Evolutionary conservation across 1,284 basidiomycete genomes (phyloP), one percentile per base, ranked within the genome.

Genomic region (Boletus sp.): DNA sequence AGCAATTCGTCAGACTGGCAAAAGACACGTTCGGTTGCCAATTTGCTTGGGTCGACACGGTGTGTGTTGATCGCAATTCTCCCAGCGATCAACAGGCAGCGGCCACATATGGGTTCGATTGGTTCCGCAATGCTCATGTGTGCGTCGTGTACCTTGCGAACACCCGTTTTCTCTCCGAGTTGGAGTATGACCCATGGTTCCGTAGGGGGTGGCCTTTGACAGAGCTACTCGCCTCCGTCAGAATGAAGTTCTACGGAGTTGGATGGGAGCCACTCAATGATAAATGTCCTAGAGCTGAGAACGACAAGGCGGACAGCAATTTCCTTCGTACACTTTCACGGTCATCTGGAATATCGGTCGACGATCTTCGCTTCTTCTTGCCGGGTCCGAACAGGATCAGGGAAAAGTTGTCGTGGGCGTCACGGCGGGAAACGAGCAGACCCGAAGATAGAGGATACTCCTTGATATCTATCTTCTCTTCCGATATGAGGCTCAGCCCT

Each of bases 231-330:
- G 59, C 56, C 13, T 35, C 59, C 5, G 33, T 25, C 3, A 59
- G 56, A n/a, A 60, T 60, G 16, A 60, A 60, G 49, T 60, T 60
- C 14, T 60, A 60, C 7, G 59, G 59, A 17, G 49, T 28, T 8
- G 43, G 19, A 10, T 59, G 59, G 59, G 9, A 52, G 9, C 25
- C 59, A 1, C 59, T 60, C 28, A 59, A 60, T 30, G n/a, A 7
- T 23, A 19, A 4, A n/a, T 47, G 35, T 30, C 16, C 30, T 13
- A 11, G 25, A 8, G 55, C 50, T 4, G 59, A 60, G 27, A 60
- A 60, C 10, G 59, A 60, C 56, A 60, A 60, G 49, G 59, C 59
- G 25, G 59, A 60, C 6, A 13, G 13, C 14, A 19, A 5, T 14
- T 59, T 60, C n/a, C 49, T 60, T 2, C 14, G 47, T 13, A 14